A percentile compares a stretch with the other conserved stretches of the same genome.
Conservation (phyloP, 2,329 filamentous ascomycete genomes). For the Fusarium sp. region DNA sequence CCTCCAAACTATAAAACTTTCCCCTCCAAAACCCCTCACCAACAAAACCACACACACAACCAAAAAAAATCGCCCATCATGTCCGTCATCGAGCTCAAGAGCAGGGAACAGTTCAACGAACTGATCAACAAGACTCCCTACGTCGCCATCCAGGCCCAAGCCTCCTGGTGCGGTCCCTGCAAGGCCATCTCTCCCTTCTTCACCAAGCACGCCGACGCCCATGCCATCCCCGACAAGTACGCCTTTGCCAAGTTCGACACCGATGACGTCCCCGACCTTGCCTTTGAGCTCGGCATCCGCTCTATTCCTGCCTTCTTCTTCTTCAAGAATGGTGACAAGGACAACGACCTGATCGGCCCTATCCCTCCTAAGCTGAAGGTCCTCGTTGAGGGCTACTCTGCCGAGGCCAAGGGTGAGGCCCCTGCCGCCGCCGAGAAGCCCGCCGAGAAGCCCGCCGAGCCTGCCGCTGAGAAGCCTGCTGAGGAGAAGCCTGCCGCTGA, state of each 20-base stretch:
- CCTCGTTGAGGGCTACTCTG: conserved; percentile 37
- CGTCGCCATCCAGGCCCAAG: conserved; percentile 65
- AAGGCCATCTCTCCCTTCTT: conserved; percentile 65
- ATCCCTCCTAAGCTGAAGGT: conserved; percentile 48
- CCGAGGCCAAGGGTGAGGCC: conserved; percentile 41
- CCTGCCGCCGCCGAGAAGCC: conserved; percentile 17
- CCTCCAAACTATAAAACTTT: conserved; percentile 8
- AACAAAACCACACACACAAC: conserved; percentile 9
- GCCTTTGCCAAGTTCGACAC: conserved; percentile 68
- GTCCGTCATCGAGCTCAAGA: conserved; percentile 49
- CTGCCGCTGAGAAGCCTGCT: background rate
- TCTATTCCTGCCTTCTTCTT: conserved; percentile 68
- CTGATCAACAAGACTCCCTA: conserved; percentile 58
- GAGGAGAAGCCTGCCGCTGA: background rate
- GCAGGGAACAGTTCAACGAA: conserved; percentile 56
- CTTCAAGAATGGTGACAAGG: conserved; percentile 62
- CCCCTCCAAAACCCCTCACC: conserved; percentile 33
- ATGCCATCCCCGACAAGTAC: conserved; percentile 52
- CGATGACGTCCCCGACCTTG: conserved; percentile 60
- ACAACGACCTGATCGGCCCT: conserved; percentile 54
- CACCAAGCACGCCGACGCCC: conserved; percentile 54
- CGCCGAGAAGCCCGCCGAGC: conserved; percentile 24
- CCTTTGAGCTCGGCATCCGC: conserved; percentile 58
- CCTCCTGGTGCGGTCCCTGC: conserved; percentile 68
- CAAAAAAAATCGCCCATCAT: conserved; percentile 39